These are phyloP conservation scores for Gossypium rotundifolium DNA, from an alignment of 345 rosid species.

Conservation along the genomic window DNA sequence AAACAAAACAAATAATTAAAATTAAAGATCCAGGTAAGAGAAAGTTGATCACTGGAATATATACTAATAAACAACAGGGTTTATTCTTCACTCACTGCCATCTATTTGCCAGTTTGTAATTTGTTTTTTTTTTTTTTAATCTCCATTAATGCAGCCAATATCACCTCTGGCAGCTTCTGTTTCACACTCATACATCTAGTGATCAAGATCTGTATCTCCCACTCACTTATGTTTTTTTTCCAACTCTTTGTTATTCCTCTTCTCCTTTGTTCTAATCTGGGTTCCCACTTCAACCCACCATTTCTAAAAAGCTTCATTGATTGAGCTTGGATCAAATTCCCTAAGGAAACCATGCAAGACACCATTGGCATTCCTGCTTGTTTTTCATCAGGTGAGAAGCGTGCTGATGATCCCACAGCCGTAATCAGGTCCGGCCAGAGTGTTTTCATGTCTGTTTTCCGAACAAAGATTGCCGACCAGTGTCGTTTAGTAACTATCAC, in stretches of 20 bases:
- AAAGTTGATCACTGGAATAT: background rate
- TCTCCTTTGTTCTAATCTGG: constrained; percentile 5
- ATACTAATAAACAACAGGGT: constrained; percentile 1
- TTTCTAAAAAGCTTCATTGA: background rate
- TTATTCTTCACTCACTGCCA: constrained; percentile 35
- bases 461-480: constrained; percentile 52
- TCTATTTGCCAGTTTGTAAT: constrained; percentile 39
- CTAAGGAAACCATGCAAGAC: constrained; percentile 39
- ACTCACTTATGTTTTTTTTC: constrained; percentile 6
- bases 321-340: constrained; percentile 1
- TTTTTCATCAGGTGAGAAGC: constrained; percentile 50
- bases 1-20: background rate
- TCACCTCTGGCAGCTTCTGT: constrained; percentile 38
- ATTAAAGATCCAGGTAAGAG: constrained; percentile 25
- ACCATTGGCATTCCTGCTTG: constrained; percentile 59
- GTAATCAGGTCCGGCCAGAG: constrained; percentile 61
- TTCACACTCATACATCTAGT: constrained; percentile 22
- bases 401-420: constrained; percentile 35
- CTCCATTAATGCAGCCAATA: constrained; percentile 32
- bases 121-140: constrained; percentile 10
- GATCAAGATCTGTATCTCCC: constrained; percentile 18
- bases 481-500: constrained; percentile 53
- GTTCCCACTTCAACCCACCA: constrained; percentile 5
- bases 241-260: constrained; percentile 9
- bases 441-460: constrained; percentile 54